phyloP scores from a whole-genome alignment of 2,329 filamentous ascomycete species.

The Chrysoporthe deuterocubensis region DNA sequence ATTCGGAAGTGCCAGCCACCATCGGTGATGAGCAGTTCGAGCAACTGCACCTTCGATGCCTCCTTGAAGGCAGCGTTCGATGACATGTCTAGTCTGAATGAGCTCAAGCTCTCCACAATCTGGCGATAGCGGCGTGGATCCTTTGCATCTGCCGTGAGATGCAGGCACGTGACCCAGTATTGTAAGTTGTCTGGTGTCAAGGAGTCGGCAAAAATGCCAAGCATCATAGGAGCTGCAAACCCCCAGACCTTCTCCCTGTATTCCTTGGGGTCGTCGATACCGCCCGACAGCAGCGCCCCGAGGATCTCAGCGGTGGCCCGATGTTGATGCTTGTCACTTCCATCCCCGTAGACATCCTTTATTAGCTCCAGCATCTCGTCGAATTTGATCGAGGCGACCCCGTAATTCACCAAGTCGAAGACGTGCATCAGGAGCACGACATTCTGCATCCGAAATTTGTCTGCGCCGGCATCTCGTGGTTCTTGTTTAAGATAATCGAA shows the following conservation, averaged over 20 bases:
- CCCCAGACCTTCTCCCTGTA: conserved; percentile 81
- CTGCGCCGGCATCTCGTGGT: conserved; percentile 77
- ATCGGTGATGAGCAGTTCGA: conserved; percentile 86
- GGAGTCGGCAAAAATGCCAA: conserved; percentile 85
- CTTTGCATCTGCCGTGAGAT: conserved; percentile 84
- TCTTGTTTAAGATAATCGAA: conserved; percentile 97
- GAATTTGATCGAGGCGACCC: conserved; percentile 76
- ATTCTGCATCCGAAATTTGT: conserved; percentile 88
- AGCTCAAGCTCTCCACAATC: conserved; percentile 78
- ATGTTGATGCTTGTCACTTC: conserved; percentile 96
- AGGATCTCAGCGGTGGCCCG: conserved; percentile 94
- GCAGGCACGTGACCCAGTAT: conserved; percentile 95
- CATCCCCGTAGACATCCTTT: conserved; percentile 81
- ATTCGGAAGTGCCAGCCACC: conserved; percentile 95
- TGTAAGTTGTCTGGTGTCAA: conserved; percentile 91
- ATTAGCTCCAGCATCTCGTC: conserved; percentile 86
- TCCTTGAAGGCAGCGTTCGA: conserved; percentile 99
- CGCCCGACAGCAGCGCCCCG: conserved; percentile 80
- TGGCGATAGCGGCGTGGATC: conserved; percentile 89
- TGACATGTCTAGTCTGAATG: conserved; percentile 88
- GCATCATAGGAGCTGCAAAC: conserved; percentile 86
- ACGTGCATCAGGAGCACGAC: conserved; percentile 86
- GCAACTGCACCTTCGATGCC: conserved; percentile 89
- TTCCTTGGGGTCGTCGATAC: conserved; percentile 75
- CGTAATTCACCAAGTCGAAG: conserved; percentile 87